A percentile compares a stretch with the other conserved stretches of the same genome.
Evolutionary conservation across 2,329 filamentous ascomycete genomes (phyloP).

Genomic region (Pseudogymnoascus sp.): DNA sequence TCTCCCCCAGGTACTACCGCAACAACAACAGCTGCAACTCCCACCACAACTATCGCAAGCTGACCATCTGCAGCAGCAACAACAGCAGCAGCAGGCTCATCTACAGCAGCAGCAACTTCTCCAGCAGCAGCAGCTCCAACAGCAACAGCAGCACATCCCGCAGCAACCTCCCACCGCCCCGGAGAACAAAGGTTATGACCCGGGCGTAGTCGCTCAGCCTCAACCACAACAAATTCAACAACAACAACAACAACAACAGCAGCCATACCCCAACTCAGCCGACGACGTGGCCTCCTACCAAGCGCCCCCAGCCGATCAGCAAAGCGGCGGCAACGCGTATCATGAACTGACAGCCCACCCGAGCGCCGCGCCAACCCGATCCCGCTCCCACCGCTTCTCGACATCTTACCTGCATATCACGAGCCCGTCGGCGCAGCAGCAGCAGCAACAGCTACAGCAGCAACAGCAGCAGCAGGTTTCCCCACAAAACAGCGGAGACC

Average conservation of each 20-base stretch:
- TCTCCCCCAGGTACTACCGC: slow-evolving; percentile 10
- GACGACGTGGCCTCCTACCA: not conserved
- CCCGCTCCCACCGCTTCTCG: slow-evolving; percentile 22
- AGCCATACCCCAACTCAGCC: not conserved
- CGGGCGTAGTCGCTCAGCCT: slow-evolving; percentile 20
- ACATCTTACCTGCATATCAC: slow-evolving; percentile 15
- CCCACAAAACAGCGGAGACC: not conserved
- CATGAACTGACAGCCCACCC: slow-evolving; percentile 12
- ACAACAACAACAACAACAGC: not conserved
- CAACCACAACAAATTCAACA: slow-evolving; percentile 13
- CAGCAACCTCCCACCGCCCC: slow-evolving; percentile 5
- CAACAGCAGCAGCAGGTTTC: slow-evolving; percentile 15
- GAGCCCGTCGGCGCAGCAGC: slow-evolving; percentile 11
- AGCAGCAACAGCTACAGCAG: slow-evolving; percentile 13
- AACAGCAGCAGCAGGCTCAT: slow-evolving; percentile 13
- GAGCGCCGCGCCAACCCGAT: slow-evolving; percentile 20
- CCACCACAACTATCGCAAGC: slow-evolving; percentile 12
- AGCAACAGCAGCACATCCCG: slow-evolving; percentile 16
- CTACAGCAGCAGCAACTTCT: slow-evolving; percentile 25
- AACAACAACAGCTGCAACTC: slow-evolving; percentile 11
- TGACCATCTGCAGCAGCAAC: slow-evolving; percentile 14
- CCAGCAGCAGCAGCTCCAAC: slow-evolving; percentile 19
- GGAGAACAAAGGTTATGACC: slow-evolving; percentile 20
- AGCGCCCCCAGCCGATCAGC: not conserved
- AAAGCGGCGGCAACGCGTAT: slow-evolving; percentile 12